phyloP scores from a whole-genome alignment of 192 early-diverging fungal genomes.

The Globomyces pollinis-pini region DNA sequence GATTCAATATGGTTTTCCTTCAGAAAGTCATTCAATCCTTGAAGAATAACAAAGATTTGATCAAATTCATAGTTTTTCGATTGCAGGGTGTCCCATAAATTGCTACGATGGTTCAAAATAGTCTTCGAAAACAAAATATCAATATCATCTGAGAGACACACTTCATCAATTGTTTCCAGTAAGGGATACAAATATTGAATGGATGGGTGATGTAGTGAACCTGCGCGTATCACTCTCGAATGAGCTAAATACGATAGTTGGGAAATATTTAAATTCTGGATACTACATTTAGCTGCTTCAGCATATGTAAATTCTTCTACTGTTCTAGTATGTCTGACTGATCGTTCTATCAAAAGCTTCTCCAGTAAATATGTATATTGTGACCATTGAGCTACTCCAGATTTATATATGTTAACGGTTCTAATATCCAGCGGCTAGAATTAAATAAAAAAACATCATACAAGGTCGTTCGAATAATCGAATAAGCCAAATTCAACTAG shows the following conservation, averaged over 20 bases:
- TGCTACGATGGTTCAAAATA: background rate
- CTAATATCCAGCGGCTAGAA: slow-evolving; percentile 1
- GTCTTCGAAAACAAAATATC: background rate
- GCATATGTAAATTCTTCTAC: background rate
- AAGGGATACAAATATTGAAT: slow-evolving; percentile 39
- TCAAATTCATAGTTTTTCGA: slow-evolving; percentile 37
- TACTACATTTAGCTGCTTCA: background rate
- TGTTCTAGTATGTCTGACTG: background rate
- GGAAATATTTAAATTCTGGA: background rate
- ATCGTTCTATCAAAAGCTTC: background rate
- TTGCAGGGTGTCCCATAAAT: slow-evolving; percentile 41
- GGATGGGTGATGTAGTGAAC: slow-evolving; percentile 33
- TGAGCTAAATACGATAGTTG: background rate
- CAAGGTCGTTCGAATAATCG: too few species aligned
- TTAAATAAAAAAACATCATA: background rate
- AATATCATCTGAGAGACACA: background rate
- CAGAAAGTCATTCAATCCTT: slow-evolving; percentile 13
- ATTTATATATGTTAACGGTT: slow-evolving; percentile 37
- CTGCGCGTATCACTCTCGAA: slow-evolving; percentile 27
- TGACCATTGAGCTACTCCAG: background rate
- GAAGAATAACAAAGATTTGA: slow-evolving; percentile 42
- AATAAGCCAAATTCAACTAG: too few species aligned
- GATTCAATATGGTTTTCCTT: background rate
- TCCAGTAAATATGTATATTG: background rate
- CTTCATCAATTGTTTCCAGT: slow-evolving; percentile 20